Conservation (phyloP, 164 flowering plant species). For the Macadamia integrifolia region DNA sequence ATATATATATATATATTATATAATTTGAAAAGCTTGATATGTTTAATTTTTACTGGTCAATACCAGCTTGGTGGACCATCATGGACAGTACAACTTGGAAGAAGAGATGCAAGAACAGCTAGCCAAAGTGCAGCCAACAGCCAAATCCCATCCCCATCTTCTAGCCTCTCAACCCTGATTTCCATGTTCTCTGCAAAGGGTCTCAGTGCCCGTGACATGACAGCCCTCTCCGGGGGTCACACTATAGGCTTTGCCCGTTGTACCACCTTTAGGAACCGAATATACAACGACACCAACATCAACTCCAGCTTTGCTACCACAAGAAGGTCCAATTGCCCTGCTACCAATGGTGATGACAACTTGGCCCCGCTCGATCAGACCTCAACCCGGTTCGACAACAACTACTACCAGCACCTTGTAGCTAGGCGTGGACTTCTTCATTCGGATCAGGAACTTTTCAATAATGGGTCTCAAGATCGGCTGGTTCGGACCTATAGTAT, state of each 20-base stretch:
- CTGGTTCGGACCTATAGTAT: constrained; percentile 36
- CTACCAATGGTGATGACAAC: constrained; percentile 40
- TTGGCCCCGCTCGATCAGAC: constrained; percentile 59
- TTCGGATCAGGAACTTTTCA: constrained; percentile 60
- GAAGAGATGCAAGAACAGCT: constrained; percentile 23
- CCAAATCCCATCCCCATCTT: constrained; percentile 22
- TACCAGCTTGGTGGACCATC: constrained; percentile 17
- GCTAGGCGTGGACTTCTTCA: constrained; percentile 43
- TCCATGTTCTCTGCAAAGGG: constrained; percentile 17
- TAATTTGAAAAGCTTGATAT: no score
- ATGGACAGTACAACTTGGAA: constrained; percentile 14
- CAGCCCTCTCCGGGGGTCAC: constrained; percentile 35
- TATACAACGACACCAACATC: constrained; percentile 67
- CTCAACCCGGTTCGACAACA: constrained; percentile 41
- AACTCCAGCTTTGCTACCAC: constrained; percentile 38
- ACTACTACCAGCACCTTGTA: constrained; percentile 45
- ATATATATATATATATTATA: no score
- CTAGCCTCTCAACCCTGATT: constrained; percentile 14
- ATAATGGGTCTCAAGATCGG: constrained; percentile 51
- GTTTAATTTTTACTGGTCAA: no score
- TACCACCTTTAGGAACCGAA: constrained; percentile 40
- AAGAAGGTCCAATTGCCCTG: constrained; percentile 42
- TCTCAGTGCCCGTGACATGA: constrained; percentile 16
- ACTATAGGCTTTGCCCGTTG: constrained; percentile 76
- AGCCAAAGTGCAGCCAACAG: constrained; percentile 16